phyloP scores from a whole-genome alignment of 2,329 filamentous ascomycete species.

The Exophiala dermatitidis region DNA sequence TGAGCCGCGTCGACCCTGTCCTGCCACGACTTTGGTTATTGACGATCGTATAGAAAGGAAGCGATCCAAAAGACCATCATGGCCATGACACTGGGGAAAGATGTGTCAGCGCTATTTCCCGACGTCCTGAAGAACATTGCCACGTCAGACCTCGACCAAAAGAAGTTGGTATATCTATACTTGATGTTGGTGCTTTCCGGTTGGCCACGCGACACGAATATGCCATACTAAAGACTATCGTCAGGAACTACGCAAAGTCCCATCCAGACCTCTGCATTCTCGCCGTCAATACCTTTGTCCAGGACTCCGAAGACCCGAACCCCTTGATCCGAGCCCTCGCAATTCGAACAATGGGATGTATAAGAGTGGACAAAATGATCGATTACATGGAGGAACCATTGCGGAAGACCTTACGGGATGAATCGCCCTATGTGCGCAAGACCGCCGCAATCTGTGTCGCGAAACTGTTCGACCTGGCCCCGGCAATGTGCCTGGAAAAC shows the following conservation, averaged over 20 bases:
- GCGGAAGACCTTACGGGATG: slow-evolving; percentile 89
- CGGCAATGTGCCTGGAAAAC: slow-evolving; percentile 87
- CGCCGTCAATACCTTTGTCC: slow-evolving; percentile 97
- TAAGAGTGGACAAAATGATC: slow-evolving; percentile 97
- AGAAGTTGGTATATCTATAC: slow-evolving; percentile 98
- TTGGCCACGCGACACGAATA: not conserved
- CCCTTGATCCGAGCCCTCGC: slow-evolving; percentile 89
- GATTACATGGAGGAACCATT: slow-evolving; percentile 99
- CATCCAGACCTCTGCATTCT: slow-evolving; percentile 98
- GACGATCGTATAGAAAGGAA: slow-evolving; percentile 62
- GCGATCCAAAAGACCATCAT: slow-evolving; percentile 99
- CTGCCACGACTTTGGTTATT: slow-evolving; percentile 19
- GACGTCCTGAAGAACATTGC: slow-evolving; percentile 99
- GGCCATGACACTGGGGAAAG: slow-evolving; percentile 98
- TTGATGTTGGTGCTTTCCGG: slow-evolving; percentile 62
- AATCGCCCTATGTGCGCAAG: slow-evolving; percentile 97
- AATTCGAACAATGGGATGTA: slow-evolving; percentile 97
- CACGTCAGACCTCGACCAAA: slow-evolving; percentile 88
- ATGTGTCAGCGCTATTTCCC: slow-evolving; percentile 93
- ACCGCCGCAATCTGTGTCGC: slow-evolving; percentile 96
- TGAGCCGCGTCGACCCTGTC: slow-evolving; percentile 31
- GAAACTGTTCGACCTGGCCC: slow-evolving; percentile 94
- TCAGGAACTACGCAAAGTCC: slow-evolving; percentile 97
- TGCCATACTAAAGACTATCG: slow-evolving; percentile 5
- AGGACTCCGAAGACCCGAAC: slow-evolving; percentile 98